Percentiles rank a stretch among this genome's conserved stretches.
Evolutionary conservation across 208 protist genomes (phyloP).

Genomic region (Naegleria fowleri): DNA sequence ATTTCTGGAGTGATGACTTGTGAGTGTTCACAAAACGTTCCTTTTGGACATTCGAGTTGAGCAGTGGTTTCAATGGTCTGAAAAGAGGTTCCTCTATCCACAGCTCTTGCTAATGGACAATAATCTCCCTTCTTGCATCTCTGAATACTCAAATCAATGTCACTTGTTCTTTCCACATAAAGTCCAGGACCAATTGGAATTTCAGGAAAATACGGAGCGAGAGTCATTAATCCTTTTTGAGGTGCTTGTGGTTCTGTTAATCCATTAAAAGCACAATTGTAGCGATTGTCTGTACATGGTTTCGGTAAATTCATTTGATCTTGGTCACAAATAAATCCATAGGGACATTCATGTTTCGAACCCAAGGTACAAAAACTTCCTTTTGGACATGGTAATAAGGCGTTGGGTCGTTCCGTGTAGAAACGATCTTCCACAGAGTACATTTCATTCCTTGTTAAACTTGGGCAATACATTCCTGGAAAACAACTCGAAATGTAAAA

Average conservation of each 20-base stretch:
- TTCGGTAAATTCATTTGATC: not conserved
- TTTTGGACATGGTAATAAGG: not conserved
- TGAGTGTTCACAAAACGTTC: not conserved
- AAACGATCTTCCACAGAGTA: not conserved
- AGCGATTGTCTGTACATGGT: not conserved
- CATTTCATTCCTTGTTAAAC: not conserved
- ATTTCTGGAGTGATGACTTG: not conserved
- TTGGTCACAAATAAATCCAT: not conserved
- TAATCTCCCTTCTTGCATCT: not conserved
- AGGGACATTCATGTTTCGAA: not conserved
- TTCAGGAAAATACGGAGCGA: not conserved
- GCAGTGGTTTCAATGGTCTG: not conserved
- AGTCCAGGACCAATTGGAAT: not conserved
- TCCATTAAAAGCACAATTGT: not conserved
- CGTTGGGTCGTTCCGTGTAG: not conserved
- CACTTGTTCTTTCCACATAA: not conserved
- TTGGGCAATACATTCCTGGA: not conserved
- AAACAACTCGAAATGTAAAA: not conserved
- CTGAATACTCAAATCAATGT: not conserved
- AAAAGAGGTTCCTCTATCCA: not conserved
- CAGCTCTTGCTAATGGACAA: not conserved
- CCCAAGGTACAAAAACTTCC: not conserved
- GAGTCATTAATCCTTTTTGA: not conserved
- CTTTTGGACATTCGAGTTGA: not conserved
- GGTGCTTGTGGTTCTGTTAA: not conserved